These are phyloP conservation scores for Mortierella sp. DNA, from an alignment of 371 early-diverging fungal genomes.

Conservation along the genomic window DNA sequence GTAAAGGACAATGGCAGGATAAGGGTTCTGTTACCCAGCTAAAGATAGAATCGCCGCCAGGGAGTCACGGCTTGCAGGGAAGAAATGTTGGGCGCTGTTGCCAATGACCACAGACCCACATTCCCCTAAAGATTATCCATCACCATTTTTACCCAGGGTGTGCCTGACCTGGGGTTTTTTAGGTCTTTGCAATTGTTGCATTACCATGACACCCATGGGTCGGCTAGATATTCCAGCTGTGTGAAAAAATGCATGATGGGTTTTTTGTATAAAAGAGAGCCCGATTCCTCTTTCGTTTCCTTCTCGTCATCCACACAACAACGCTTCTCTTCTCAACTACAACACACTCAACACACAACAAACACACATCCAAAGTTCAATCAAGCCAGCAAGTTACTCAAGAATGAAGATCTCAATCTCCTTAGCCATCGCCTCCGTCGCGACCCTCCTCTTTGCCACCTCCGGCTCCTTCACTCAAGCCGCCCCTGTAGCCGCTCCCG, in stretches of 20 bases:
- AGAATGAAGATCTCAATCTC: constrained; percentile 2
- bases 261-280: background rate
- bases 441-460: background rate
- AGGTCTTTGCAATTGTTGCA: background rate
- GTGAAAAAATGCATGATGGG: background rate
- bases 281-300: background rate
- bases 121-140: no score
- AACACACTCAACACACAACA: background rate
- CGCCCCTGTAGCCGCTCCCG: background rate
- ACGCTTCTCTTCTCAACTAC: background rate
- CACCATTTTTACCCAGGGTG: no score
- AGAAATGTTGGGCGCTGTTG: no score
- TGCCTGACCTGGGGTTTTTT: background rate
- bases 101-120: no score
- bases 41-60: no score
- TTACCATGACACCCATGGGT: background rate
- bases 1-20: no score
- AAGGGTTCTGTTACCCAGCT: no score
- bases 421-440: background rate
- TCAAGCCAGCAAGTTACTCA: background rate
- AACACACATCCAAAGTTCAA: background rate
- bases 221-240: background rate
- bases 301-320: background rate
- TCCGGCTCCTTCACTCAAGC: background rate
- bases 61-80: no score